A percentile compares a stretch with the other conserved stretches of the same genome.
phyloP scores from a whole-genome alignment of 805 yeast species.

The Torulaspora microellipsoides region DNA sequence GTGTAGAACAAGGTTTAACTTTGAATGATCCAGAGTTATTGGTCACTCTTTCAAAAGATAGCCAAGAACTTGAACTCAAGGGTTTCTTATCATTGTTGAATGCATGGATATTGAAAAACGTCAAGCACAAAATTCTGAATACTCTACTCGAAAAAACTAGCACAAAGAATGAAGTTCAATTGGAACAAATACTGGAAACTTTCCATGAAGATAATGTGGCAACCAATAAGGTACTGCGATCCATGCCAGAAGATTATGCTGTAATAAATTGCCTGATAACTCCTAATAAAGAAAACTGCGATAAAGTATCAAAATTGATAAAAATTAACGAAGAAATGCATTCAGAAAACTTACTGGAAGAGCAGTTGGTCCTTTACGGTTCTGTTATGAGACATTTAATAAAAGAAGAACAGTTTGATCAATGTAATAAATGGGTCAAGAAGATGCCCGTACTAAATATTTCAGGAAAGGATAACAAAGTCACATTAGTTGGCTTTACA shows the following conservation, averaged over 20 bases:
- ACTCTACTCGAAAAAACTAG: conserved; percentile 10
- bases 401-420: conserved; percentile 20
- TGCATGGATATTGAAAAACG: conserved; percentile 9
- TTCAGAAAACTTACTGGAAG: conserved; percentile 13
- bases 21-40: conserved; percentile 27
- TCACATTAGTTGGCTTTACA: conserved; percentile 31
- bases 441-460: conserved; percentile 17
- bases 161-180: conserved; percentile 20
- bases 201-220: conserved; percentile 24
- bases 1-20: conserved; percentile 24
- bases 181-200: conserved; percentile 19
- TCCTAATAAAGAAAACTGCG: conserved; percentile 27
- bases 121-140: conserved; percentile 8
- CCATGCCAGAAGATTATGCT: conserved; percentile 14
- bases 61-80: conserved; percentile 13
- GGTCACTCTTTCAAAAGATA: conserved; percentile 15
- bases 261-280: conserved; percentile 27
- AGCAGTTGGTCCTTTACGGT: conserved; percentile 12
- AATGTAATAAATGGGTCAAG: conserved; percentile 24
- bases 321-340: conserved; percentile 12
- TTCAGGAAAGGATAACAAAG: conserved; percentile 6
- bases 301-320: conserved; percentile 19
- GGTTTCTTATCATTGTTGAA: conserved; percentile 17
- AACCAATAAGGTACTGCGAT: conserved; percentile 15
- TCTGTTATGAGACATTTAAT: conserved; percentile 29